Evolutionary conservation across 345 rosid species (phyloP), one percentile per base, ranked within the genome.

Genomic region (Hevea brasiliensis): DNA sequence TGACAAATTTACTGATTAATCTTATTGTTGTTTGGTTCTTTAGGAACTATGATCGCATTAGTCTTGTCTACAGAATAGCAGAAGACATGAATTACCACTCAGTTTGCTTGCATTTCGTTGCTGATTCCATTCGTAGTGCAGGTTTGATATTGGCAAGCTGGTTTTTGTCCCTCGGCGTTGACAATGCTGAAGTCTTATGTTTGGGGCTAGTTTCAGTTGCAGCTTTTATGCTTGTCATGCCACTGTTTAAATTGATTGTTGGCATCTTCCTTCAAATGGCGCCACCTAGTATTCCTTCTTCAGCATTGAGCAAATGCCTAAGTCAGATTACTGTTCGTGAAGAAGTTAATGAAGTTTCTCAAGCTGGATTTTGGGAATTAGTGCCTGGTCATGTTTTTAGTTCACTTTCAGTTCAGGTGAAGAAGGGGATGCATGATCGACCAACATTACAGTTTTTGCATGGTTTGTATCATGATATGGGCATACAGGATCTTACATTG

Each of bases 81-180:
- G 98, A 95, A 87, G 99, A 95, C 80, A 92, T 95, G 99, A 95
- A 95, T 77, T 85, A 86, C 76, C 99, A 95, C 79, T 87, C 97
- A 23, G 92, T 94, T 85, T 94, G 90, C 86, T 85, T 94, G 78
- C 98, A 90, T 27, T 97, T 94, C 72, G 88, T 94, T 72, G 86
- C 98, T 64, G 98, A 94, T 86, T 94, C 98, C 55, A 85, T 94
- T 66, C 97, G 96, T 86, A 94, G 99, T 87, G 96, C 98, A 84
- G 99, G 99, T 76, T 85, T 95, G 85, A 87, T 95, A 77, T 78
- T 95, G 77, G 99, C 99, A 67, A 91, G 97, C 45, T 95, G 99
- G 99, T 85, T 95, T 56, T 81, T 95, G 76, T 92, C 99, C 65
- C 87, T 95, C 1, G 98, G 99, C 82, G 97, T 95, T 81, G 79